phyloP scores from a whole-genome alignment of 805 yeast genomes.

The Pichia californica region DNA sequence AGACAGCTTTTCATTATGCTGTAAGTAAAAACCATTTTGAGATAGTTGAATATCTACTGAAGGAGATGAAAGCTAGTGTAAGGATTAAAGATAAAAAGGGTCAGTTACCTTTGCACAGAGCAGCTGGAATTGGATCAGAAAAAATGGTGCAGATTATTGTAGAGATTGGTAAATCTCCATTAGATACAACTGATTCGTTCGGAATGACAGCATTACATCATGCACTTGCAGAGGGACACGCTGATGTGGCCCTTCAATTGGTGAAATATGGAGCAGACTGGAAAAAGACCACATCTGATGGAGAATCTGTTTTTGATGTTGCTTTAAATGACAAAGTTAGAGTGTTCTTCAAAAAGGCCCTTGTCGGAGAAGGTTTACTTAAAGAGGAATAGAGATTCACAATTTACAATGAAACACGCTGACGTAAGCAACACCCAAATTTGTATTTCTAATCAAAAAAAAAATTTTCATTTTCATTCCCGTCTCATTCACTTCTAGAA shows the following conservation, averaged over 20 bases:
- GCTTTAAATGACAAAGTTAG: slow-evolving; percentile 48
- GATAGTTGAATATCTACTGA: slow-evolving; percentile 48
- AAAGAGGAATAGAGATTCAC: too few species aligned
- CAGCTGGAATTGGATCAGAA: slow-evolving; percentile 68
- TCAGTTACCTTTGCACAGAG: slow-evolving; percentile 70
- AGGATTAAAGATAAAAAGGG: slow-evolving; percentile 61
- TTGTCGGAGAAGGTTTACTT: slow-evolving; percentile 12
- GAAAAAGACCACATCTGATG: slow-evolving; percentile 40
- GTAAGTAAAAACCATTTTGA: slow-evolving; percentile 58
- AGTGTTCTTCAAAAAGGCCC: slow-evolving; percentile 29
- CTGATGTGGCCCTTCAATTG: slow-evolving; percentile 61
- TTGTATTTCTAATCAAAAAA: background rate
- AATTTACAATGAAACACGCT: too few species aligned
- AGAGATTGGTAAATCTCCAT: slow-evolving; percentile 47
- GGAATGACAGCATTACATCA: slow-evolving; percentile 90
- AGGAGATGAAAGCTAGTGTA: slow-evolving; percentile 50
- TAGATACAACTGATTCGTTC: slow-evolving; percentile 59
- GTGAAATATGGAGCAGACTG: slow-evolving; percentile 66
- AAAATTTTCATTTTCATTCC: background rate
- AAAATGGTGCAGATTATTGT: slow-evolving; percentile 51
- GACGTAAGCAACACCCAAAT: background rate
- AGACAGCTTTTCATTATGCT: slow-evolving; percentile 71
- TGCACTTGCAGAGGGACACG: slow-evolving; percentile 86
- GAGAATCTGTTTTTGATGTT: slow-evolving; percentile 47
- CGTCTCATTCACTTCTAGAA: slow-evolving; percentile 4